A percentile compares a stretch with the other conserved stretches of the same genome.
These are phyloP conservation scores for Monosporascus ibericus DNA, from an alignment of 2,329 filamentous ascomycete genomes.

Conservation along the genomic window DNA sequence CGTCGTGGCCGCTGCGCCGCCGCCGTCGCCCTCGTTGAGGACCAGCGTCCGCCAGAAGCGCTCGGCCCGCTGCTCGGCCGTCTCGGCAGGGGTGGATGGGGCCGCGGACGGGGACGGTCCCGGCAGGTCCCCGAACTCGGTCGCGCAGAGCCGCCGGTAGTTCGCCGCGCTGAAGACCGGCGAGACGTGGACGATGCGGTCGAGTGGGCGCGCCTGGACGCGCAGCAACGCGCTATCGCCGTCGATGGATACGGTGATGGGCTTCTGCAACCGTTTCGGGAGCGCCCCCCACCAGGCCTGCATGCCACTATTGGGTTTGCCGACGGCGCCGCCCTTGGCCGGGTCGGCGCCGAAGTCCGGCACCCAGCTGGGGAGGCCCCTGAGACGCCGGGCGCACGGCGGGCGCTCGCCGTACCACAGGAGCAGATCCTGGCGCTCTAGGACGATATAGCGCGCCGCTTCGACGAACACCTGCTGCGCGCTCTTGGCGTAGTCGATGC, in stretches of 20 bases:
- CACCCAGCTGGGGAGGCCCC: constrained; percentile 18
- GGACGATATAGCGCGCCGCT: constrained; percentile 13
- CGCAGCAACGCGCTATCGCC: neutral
- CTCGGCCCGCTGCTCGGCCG: neutral
- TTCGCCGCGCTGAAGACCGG: constrained; percentile 15
- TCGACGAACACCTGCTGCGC: constrained; percentile 14
- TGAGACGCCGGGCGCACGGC: constrained; percentile 10
- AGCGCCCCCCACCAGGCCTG: constrained; percentile 12
- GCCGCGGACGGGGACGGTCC: neutral
- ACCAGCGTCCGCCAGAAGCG: no score
- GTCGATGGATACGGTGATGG: constrained; percentile 7
- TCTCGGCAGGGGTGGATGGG: constrained; percentile 1
- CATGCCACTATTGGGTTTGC: constrained; percentile 7
- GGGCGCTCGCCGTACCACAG: constrained; percentile 13
- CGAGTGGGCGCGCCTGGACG: constrained; percentile 6
- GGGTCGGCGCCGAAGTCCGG: constrained; percentile 12
- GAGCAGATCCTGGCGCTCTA: constrained; percentile 17
- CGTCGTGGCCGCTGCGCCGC: no score
- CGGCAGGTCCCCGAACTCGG: constrained; percentile 11
- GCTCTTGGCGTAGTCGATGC: constrained; percentile 15
- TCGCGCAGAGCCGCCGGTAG: constrained; percentile 7
- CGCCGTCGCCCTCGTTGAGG: no score
- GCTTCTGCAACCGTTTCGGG: constrained; percentile 5
- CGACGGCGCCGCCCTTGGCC: neutral
- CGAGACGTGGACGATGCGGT: constrained; percentile 14